Base-by-base conservation (phyloP, 768 basidiomycete genomes). In the Suillus variegatus region DNA sequence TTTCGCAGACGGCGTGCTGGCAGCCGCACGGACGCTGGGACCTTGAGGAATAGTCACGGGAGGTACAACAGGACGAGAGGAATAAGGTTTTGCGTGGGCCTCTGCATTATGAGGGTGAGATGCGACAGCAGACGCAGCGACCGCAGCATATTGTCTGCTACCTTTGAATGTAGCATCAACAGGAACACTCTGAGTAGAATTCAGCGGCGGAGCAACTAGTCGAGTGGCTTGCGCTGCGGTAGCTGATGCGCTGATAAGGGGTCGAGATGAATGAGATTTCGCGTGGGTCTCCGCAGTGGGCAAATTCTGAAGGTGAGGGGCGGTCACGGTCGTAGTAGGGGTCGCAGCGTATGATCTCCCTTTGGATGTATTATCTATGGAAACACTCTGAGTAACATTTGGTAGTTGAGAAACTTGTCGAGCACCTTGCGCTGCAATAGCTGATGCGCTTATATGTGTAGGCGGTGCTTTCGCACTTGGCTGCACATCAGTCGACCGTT, bases 401-500 rank as follows among this genome's bases (percentile, higher is more conserved):
- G 9, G 20, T 55, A 16, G 22, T 16, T 62, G 61, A 55, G 25
- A 28, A 43, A 28, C 56, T 20, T 36, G 54, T 25, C 56, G 58
- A 16, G 20, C 9, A 35, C 28, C 49, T 40, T 62, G 61, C 4
- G 22, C 38, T 32, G 58, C 32, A 28, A 40, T 60, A 18, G 8
- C n/a, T 36, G 62, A 40, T 43, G 22, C 41, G 25, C 28, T 14
- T 18, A 28, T 12, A 18, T 25, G 43, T 7, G 35, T 32, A 28
- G 58, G 64, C 44, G 66, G 55, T 46, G 70, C 74, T 46, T 62
- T 68, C 57, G 76, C 47, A 4, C 6, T 54, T 32, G 68, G 72
- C 25, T 68, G 46, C 58, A 63, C 68, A 57, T 76, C 75, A 12
- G 66, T 38, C 57, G 72, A 22, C 35, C 74, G 75, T 46, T 75